Base-by-base conservation (phyloP, 768 basidiomycete genomes). In the Boletus insuetus region DNA sequence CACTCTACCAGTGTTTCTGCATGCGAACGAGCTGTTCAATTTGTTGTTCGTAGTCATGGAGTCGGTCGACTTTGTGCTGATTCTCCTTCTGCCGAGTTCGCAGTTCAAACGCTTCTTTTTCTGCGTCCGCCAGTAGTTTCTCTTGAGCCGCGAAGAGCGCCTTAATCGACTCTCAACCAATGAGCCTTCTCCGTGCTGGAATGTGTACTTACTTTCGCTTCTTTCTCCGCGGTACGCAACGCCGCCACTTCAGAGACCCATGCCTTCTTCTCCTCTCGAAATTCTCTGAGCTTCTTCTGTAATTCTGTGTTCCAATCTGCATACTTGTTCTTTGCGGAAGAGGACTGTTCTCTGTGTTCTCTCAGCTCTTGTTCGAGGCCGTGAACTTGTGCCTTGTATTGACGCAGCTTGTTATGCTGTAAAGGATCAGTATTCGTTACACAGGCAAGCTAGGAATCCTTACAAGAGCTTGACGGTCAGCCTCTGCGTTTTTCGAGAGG, bases 21-120 rank as follows among this genome's bases (percentile, higher is more conserved):
- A 88, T 81, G 53, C 84, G 82, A 41, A 86, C 75, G 56, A 91
- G 81, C 63, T 94, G 89, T 49, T 91, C 86, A 43, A 96, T 91
- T 61, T 90, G 87, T n/a, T 74, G 76, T 66, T 97, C 94, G 60
- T 94, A 96, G 68, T 96, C 92, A 47, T 78, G 75, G 41, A 96
- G 75, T 17, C 89, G 81, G 56, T 86, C 84, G 13, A 96, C 82
- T 66, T 94, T 94, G 63, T 89, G 89, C 55, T 85, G 82, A 44
- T 79, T 85, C 69, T 90, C 90, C 62, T 90, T 89, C 60, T 80
- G 78, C 62, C 86, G 81, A 19, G 90, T 94, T 66, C 87, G 75
- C 31, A 96, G 74, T 49, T 82, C 78, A 63, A 89, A 89, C 1
- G 91, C 82, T 24, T 86, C 78, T 49, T 79, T 75, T n/a, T 75